A percentile compares a stretch with the other conserved stretches of the same genome.
Evolutionary conservation across 225 moss, liverwort and hornwort genomes (phyloP).

Genomic region (Marchantia polymorpha): DNA sequence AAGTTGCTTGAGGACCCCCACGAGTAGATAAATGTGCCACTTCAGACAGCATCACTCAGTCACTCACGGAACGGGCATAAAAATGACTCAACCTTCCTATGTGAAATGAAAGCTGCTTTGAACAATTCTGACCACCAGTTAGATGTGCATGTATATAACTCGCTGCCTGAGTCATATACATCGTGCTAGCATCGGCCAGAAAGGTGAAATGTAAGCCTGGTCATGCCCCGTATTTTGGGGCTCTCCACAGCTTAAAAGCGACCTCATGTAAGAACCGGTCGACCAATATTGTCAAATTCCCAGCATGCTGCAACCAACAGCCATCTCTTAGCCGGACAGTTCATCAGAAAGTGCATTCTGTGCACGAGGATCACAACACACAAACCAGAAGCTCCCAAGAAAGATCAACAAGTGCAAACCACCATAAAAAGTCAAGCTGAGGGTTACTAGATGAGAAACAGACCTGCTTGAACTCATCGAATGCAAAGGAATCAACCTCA

Average conservation of each 20-base stretch:
- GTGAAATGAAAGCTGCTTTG: not conserved
- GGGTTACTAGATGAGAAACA: not conserved
- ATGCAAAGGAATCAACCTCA: constrained; percentile 54
- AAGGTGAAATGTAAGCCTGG: not conserved
- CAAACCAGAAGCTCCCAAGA: not conserved
- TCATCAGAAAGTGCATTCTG: not conserved
- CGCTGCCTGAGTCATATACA: not conserved
- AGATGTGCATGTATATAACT: not conserved
- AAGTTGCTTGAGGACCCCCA: not conserved
- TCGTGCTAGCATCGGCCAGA: not conserved
- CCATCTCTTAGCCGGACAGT: not conserved
- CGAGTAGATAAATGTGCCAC: not conserved
- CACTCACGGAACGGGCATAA: not conserved
- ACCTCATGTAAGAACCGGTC: constrained; percentile 87
- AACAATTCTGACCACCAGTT: no score
- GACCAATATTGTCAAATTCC: constrained; percentile 72
- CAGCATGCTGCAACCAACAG: constrained; percentile 45
- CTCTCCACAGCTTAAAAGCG: constrained; percentile 95
- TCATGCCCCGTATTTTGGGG: constrained; percentile 98
- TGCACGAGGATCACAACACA: not conserved
- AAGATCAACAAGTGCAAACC: not conserved
- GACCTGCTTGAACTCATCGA: constrained; percentile 71
- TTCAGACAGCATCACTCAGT: not conserved
- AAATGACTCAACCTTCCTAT: not conserved
- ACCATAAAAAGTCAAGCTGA: not conserved